Base-by-base conservation (phyloP, 2,329 filamentous ascomycete species). In the Paracoccidioides lutzii region DNA sequence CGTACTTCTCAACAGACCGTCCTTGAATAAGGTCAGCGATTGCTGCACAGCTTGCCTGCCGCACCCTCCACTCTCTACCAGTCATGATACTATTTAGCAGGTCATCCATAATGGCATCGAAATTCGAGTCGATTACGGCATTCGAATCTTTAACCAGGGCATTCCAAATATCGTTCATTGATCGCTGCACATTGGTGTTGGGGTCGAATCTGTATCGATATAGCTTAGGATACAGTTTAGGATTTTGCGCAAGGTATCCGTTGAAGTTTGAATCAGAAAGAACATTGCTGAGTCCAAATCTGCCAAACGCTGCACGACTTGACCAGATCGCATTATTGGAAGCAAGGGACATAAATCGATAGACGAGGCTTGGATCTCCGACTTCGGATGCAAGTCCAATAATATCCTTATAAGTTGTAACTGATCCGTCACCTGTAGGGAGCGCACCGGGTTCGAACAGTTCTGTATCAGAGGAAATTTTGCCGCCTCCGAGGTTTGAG, bases 161-260 rank as follows among this genome's bases (percentile, higher is more conserved):
- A 64, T 87, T 90, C 93, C 93, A 98, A 61, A 98, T 97, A 59
- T 94, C 89, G 56, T 95, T 90, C 93, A 98, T 98, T 0, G 91
- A 95, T 50, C 84, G 80, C 67, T 91, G 88, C 10, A 97, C 93
- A 60, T 95, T 95, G 1, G 84, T 79, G 66, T 96, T 97, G 0
- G 93, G 93, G 69, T 98, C 93, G 59, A 97, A 97, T 52, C 90
- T 80, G 71, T 97, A 98, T 50, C 93, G 82, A 71, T 86, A 98
- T 1, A 98, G 80, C 72, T 96, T 97, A 0, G 90, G 89, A 64
- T 96, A 97, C 14, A 98, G 80, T 68, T 95, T 96, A 0, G 90
- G 90, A 63, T 97, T 95, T 57, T 93, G 80, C 0, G 80, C 74
- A n/a, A 85, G 71, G 64, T 84, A 84, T 1, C 81, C 81, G 62